Percentiles rank a stretch among this genome's conserved stretches.
These are phyloP conservation scores for Sugiyamaella mastotermitis DNA, from an alignment of 805 yeast species.

Conservation along the genomic window DNA sequence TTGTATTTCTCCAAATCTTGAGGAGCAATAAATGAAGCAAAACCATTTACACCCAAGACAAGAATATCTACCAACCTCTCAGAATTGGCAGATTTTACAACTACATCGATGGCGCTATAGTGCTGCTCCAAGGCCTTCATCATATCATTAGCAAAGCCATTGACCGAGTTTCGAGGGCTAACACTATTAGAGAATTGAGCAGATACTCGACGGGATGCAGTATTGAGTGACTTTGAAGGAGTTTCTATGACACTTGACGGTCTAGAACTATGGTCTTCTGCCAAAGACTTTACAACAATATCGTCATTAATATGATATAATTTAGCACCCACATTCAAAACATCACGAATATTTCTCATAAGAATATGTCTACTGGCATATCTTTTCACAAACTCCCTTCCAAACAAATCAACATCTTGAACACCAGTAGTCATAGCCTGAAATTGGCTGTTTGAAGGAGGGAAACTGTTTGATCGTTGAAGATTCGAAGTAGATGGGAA, in stretches of 20 bases:
- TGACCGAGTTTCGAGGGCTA: slow-evolving; percentile 8
- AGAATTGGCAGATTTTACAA: slow-evolving; percentile 61
- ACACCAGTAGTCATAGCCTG: slow-evolving; percentile 39
- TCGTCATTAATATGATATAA: slow-evolving; percentile 51
- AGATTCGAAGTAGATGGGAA: slow-evolving; percentile 10
- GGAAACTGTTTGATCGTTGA: slow-evolving; percentile 32
- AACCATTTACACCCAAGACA: slow-evolving; percentile 63
- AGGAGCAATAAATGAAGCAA: slow-evolving; percentile 30
- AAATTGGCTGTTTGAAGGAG: slow-evolving; percentile 24
- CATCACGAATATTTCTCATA: slow-evolving; percentile 53
- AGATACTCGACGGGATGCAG: slow-evolving; percentile 30
- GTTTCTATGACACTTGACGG: slow-evolving; percentile 46
- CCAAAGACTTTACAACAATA: slow-evolving; percentile 53
- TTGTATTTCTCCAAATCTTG: slow-evolving; percentile 16
- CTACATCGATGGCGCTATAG: slow-evolving; percentile 35
- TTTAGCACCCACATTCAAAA: slow-evolving; percentile 54
- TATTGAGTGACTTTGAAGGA: slow-evolving; percentile 38
- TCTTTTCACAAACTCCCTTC: slow-evolving; percentile 30
- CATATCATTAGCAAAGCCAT: slow-evolving; percentile 1
- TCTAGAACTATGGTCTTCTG: slow-evolving; percentile 34
- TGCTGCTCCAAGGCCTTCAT: slow-evolving; percentile 1
- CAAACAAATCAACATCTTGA: slow-evolving; percentile 38
- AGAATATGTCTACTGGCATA: slow-evolving; percentile 39
- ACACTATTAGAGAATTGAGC: slow-evolving; percentile 15
- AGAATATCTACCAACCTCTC: slow-evolving; percentile 75